Percentiles rank a stretch among this genome's conserved stretches.
Conservation (phyloP, 2,329 filamentous ascomycete genomes). For the Xylariaceae sp. region DNA sequence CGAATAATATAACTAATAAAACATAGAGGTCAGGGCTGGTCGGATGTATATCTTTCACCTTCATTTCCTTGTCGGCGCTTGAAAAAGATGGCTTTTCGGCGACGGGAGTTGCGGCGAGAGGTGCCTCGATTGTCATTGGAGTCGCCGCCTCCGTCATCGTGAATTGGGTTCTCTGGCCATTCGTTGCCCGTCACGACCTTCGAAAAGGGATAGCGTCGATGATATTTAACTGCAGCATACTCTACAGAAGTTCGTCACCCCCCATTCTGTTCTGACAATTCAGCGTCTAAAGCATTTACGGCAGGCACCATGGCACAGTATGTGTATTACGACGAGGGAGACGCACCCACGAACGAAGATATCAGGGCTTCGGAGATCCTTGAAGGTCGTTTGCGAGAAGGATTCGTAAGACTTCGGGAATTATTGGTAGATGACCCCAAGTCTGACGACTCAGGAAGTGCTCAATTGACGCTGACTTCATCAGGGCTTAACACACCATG, state of each 20-base stretch:
- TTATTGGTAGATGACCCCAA: slow-evolving; percentile 38
- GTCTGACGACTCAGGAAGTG: background rate
- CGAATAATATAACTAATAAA: background rate
- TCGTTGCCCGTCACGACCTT: slow-evolving; percentile 55
- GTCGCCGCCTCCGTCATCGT: slow-evolving; percentile 49
- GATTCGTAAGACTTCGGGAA: slow-evolving; percentile 53
- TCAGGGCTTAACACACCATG: slow-evolving; percentile 50
- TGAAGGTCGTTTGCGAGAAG: slow-evolving; percentile 55
- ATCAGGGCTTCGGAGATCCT: slow-evolving; percentile 51
- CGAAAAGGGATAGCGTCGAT: slow-evolving; percentile 50
- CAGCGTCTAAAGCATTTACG: background rate
- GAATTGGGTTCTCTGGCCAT: slow-evolving; percentile 58
- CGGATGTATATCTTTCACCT: slow-evolving; percentile 52
- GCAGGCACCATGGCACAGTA: slow-evolving; percentile 49
- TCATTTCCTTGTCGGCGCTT: slow-evolving; percentile 44
- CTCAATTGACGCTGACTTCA: slow-evolving; percentile 8
- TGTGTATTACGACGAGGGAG: slow-evolving; percentile 52
- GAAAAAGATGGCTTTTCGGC: slow-evolving; percentile 33
- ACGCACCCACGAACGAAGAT: slow-evolving; percentile 47
- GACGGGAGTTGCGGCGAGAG: slow-evolving; percentile 41
- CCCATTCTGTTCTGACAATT: background rate
- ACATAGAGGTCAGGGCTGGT: slow-evolving; percentile 50
- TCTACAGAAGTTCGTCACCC: slow-evolving; percentile 45
- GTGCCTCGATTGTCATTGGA: slow-evolving; percentile 48
- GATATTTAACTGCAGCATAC: slow-evolving; percentile 53